Percentiles rank a stretch among this genome's conserved stretches.
Evolutionary conservation across 768 basidiomycete species (phyloP).

Genomic region (Podaxis sp.): DNA sequence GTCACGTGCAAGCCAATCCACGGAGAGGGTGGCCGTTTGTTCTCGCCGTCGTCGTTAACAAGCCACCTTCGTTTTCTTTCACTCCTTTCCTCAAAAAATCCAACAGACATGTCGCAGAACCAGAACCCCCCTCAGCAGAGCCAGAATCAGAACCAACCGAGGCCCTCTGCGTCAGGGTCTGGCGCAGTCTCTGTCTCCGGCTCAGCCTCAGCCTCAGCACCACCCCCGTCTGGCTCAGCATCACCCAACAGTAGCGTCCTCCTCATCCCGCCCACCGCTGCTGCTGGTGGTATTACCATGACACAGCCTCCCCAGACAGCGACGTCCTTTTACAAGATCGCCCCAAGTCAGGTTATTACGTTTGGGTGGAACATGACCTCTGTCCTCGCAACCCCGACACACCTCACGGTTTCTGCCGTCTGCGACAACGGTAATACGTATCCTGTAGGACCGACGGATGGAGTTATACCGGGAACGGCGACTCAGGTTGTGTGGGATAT

Average conservation of each 20-base stretch:
- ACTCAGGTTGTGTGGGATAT: constrained; percentile 80
- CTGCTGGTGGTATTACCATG: constrained; percentile 67
- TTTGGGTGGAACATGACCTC: constrained; percentile 90
- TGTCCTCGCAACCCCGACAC: constrained; percentile 66
- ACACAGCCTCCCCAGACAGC: constrained; percentile 81
- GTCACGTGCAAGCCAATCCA: background rate
- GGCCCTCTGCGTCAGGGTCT: background rate
- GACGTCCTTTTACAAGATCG: constrained; percentile 89
- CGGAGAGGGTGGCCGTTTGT: background rate
- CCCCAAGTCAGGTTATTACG: constrained; percentile 67
- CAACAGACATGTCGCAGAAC: background rate
- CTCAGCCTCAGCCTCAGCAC: background rate
- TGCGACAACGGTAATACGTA: constrained; percentile 90
- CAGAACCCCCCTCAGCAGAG: background rate
- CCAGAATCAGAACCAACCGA: background rate
- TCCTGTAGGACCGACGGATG: constrained; percentile 77
- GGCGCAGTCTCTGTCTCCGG: background rate
- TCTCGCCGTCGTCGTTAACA: background rate
- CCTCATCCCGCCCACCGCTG: constrained; percentile 25
- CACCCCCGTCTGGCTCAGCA: background rate
- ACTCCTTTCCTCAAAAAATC: background rate
- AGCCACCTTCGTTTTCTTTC: background rate
- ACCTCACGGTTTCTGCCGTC: constrained; percentile 77
- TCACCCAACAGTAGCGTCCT: constrained; percentile 13
- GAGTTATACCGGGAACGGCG: constrained; percentile 67